Evolutionary conservation across 1,284 basidiomycete species (phyloP), one percentile per base, ranked within the genome.

Genomic region (Schizophyllum amplum): DNA sequence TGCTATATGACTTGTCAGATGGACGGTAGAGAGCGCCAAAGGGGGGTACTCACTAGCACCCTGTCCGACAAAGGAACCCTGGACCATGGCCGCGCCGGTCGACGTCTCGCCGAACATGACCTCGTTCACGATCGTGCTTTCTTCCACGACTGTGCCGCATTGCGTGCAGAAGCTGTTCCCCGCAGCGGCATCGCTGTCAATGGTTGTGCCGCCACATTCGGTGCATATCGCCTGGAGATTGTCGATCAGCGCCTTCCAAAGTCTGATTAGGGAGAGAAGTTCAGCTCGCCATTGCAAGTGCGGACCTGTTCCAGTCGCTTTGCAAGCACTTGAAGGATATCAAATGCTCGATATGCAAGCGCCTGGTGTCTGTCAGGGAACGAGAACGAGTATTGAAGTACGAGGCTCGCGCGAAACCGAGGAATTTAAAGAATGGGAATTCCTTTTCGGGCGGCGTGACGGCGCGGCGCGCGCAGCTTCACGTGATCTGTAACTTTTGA

Each of bases 81-180:
- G 92, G 0, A 98, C 94, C 75, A 97, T 92, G 0, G 96, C 94
- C 11, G 94, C 93, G 26, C 97, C 97, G 51, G 84, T 84, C 5
- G 90, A 84, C 7, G 91, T 92, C 75, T 99, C 97, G 23, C 93
- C 93, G 66, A 99, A 99, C 0, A 88, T 87, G 59, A 99, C 84
- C 69, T 98, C 87, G 63, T 89, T 92, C 15, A 98, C 94, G 62
- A 99, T 96, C 6, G 90, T 86, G 66, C 93, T 95, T 72, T 98
- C 92, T 70, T 98, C 94, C 13, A 97, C 80, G 17, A 98, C 93
- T 11, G 86, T 89, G 55, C 92, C 92, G 65, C 94, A 97, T 62
- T 80, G 74, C 2, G 87, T 80, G 67, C 93, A 97, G 66, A 90
- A 90, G 6, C 88, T 86, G 63, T 89, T 90, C 5, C 90, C 91